Evolutionary conservation across 768 basidiomycete genomes (phyloP).

Genomic region (Boletus vermiculosoides): DNA sequence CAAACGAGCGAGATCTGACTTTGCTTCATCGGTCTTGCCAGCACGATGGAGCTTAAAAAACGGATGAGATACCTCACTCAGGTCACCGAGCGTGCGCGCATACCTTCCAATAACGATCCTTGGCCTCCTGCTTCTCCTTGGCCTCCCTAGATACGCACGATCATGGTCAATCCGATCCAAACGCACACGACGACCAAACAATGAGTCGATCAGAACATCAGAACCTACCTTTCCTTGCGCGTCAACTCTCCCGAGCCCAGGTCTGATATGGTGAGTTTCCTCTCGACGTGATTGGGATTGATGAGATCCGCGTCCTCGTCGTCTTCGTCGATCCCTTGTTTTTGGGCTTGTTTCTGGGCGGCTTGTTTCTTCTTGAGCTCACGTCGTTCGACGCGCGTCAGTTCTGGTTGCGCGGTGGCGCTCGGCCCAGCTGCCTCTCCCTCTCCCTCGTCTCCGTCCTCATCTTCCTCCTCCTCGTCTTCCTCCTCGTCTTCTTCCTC

Average conservation of each 20-base stretch:
- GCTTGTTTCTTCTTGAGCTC: slow-evolving; percentile 84
- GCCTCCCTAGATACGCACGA: slow-evolving; percentile 57
- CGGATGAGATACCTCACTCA: slow-evolving; percentile 1
- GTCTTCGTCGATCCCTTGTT: slow-evolving; percentile 42
- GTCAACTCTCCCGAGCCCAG: slow-evolving; percentile 62
- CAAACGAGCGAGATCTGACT: slow-evolving; percentile 82
- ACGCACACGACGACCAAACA: background rate
- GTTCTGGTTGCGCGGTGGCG: slow-evolving; percentile 45
- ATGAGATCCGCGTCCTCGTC: slow-evolving; percentile 69
- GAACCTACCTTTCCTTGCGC: slow-evolving; percentile 60
- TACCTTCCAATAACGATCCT: slow-evolving; percentile 87
- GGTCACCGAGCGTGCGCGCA: slow-evolving; percentile 9
- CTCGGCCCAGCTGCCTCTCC: slow-evolving; percentile 36
- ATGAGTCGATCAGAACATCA: background rate
- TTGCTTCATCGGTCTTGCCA: slow-evolving; percentile 91
- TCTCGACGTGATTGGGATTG: slow-evolving; percentile 76
- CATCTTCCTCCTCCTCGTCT: slow-evolving; percentile 42
- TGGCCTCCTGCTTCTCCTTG: slow-evolving; percentile 89
- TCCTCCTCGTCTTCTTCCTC: slow-evolving; percentile 36
- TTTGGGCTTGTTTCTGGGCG: slow-evolving; percentile 41
- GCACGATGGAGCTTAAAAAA: slow-evolving; percentile 55
- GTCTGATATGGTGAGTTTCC: slow-evolving; percentile 76
- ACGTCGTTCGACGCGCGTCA: slow-evolving; percentile 69
- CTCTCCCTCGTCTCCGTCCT: slow-evolving; percentile 41
- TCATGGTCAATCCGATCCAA: background rate